Evolutionary conservation across 805 yeast genomes (phyloP).

Genomic region (Yarrowia yakushimensis): DNA sequence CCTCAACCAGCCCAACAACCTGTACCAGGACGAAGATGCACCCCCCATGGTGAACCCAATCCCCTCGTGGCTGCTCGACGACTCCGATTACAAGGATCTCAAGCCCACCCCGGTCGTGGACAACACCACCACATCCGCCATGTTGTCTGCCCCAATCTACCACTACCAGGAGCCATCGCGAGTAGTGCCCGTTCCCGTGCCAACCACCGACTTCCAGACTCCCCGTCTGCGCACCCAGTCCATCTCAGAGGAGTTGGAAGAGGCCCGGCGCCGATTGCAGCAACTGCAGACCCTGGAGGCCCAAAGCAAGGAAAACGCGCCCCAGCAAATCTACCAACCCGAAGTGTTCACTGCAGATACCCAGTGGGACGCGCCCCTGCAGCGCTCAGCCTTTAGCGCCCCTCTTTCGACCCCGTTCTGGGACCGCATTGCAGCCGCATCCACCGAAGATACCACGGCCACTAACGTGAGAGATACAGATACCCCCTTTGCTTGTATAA

Average conservation of each 20-base stretch:
- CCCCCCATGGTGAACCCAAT: background rate
- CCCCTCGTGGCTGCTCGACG: constrained; percentile 10
- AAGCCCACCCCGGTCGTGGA: constrained; percentile 1
- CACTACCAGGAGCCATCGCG: background rate
- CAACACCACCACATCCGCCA: background rate
- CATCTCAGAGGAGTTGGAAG: background rate
- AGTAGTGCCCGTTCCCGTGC: background rate
- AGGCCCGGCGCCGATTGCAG: background rate
- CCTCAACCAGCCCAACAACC: background rate
- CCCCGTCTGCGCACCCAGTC: background rate
- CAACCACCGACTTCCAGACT: background rate
- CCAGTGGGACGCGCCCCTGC: constrained; percentile 8
- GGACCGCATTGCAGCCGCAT: background rate
- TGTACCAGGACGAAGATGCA: background rate
- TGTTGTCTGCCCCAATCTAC: background rate
- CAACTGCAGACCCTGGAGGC: background rate
- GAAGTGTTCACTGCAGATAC: constrained; percentile 12
- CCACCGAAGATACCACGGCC: background rate
- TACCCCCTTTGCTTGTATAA: background rate
- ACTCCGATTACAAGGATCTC: background rate
- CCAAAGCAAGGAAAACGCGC: background rate
- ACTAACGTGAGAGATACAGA: constrained; percentile 2
- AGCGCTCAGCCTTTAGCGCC: constrained; percentile 5
- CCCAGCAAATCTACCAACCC: background rate
- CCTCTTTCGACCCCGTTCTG: constrained; percentile 3